Evolutionary conservation across 139 green algal species (phyloP), one percentile per base, ranked within the genome.

Genomic region (Penium margaritaceum): DNA sequence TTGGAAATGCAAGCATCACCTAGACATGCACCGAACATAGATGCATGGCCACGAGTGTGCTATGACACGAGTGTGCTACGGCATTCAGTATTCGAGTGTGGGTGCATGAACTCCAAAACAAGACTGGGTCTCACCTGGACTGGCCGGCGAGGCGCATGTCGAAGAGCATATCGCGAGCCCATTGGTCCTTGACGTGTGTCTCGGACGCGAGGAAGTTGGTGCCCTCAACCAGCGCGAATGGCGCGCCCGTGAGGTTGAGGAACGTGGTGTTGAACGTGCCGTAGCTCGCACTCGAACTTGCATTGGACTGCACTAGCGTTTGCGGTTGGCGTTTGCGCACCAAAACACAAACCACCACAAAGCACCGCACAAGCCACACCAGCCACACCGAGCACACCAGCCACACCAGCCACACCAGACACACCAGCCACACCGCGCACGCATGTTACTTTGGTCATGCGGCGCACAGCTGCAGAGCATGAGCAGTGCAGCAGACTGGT

Each of bases 191-290:
- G 19, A 27, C 36, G 65, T 73, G 66, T 17, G 24, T 19, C 44
- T 74, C 66, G 19, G 37, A 37, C 5, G 66, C 66, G 2, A 74
- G n/a, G 36, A 30, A 9, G 66, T 74, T 74, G 46, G n/a, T 60
- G 38, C 66, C 66, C 66, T 74, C 66, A 5, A 63, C 66, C 2
- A 74, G 66, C 7, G 38, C 66, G 66, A 43, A 74, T 6, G 66
- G 19, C 15, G 29, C 55, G n/a, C n/a, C n/a, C 9, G 55, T 60
- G 51, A 24, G 24, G 51, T 58, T 58, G 1, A 58, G 46, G 3
- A n/a, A n/a, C 21, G 29, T 58, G 46, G 29, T 32, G 14, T 32
- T 32, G 0, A n/a, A 58, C 9, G 46, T 24, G 46, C 9, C 27
- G 3, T 58, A 2, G 21, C 46, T 32, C 3, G 29, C 46, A n/a